Conservation (phyloP, 1,284 basidiomycete genomes). For the Rhodotorula sp. region DNA sequence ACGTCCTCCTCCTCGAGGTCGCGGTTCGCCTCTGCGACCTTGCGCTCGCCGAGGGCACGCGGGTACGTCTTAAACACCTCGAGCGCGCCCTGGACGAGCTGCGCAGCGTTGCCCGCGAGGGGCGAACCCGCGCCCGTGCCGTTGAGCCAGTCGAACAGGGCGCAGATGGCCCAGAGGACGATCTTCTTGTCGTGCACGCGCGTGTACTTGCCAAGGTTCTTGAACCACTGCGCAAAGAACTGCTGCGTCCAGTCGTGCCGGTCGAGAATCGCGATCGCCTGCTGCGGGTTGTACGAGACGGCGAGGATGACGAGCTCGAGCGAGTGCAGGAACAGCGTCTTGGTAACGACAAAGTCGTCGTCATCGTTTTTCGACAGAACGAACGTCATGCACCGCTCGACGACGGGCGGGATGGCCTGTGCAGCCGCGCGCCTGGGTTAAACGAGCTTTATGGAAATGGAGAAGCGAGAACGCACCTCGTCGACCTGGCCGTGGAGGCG, state of each 20-base stretch:
- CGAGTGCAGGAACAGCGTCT: conserved; percentile 70
- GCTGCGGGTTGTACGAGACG: conserved; percentile 79
- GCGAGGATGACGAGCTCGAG: conserved; percentile 80
- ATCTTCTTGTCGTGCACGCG: conserved; percentile 92
- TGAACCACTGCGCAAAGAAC: conserved; percentile 82
- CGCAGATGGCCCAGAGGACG: conserved; percentile 71
- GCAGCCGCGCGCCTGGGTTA: conserved; percentile 45
- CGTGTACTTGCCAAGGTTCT: conserved; percentile 64
- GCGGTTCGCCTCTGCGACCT: conserved; percentile 40
- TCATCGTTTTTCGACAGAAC: conserved; percentile 56
- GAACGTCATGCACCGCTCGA: conserved; percentile 63
- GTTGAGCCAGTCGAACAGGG: conserved; percentile 69
- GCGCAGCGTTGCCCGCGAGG: conserved; percentile 45
- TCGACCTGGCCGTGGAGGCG: conserved; percentile 75
- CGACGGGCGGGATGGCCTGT: conserved; percentile 59
- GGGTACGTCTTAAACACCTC: conserved; percentile 71
- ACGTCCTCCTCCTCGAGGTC: conserved; percentile 42
- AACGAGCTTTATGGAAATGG: too few relatives aligned
- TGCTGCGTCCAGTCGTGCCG: conserved; percentile 57
- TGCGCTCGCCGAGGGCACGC: conserved; percentile 19
- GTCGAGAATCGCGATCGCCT: conserved; percentile 75
- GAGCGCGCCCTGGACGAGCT: conserved; percentile 67
- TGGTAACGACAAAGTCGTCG: conserved; percentile 57
- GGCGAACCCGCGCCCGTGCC: conserved; percentile 13
- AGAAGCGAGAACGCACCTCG: conserved; percentile 59